Evolutionary conservation across 768 basidiomycete genomes (phyloP).

Genomic region (Boletellus ananiceps): DNA sequence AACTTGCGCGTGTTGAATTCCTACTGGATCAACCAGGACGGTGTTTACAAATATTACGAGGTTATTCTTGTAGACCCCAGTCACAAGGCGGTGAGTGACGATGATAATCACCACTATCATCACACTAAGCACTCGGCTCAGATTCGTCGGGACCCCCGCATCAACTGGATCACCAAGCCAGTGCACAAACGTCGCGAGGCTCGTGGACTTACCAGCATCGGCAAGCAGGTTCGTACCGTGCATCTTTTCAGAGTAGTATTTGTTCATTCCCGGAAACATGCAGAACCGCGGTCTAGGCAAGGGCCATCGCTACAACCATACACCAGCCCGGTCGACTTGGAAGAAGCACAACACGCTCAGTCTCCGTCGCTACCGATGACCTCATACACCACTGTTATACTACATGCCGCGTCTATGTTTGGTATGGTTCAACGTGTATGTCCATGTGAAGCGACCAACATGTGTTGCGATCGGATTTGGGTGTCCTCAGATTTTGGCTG

Average conservation of each 20-base stretch:
- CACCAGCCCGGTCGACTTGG: conserved; percentile 88
- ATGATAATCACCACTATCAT: background rate
- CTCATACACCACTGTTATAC: conserved; percentile 6
- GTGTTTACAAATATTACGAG: conserved; percentile 99
- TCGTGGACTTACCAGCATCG: conserved; percentile 94
- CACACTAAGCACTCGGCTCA: conserved; percentile 28
- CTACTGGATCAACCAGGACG: conserved; percentile 99
- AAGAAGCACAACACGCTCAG: conserved; percentile 98
- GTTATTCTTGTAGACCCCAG: conserved; percentile 96
- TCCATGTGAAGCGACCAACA: conserved; percentile 11
- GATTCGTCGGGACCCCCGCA: conserved; percentile 93
- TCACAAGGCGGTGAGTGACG: conserved; percentile 79
- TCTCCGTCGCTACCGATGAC: conserved; percentile 80
- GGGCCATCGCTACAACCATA: conserved; percentile 91
- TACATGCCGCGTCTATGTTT: conserved; percentile 26
- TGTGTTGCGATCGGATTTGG: conserved; percentile 3
- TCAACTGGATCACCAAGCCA: conserved; percentile 98
- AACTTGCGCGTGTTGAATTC: conserved; percentile 97
- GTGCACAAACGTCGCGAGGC: conserved; percentile 99
- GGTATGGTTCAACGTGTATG: conserved; percentile 22
- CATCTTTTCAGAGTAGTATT: background rate
- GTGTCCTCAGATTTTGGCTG: background rate
- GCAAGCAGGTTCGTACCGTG: conserved; percentile 73
- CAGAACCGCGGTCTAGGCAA: conserved; percentile 98
- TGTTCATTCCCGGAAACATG: background rate